Evolutionary conservation across 768 basidiomycete genomes (phyloP).

Genomic region (Pulveroboletus sp.): DNA sequence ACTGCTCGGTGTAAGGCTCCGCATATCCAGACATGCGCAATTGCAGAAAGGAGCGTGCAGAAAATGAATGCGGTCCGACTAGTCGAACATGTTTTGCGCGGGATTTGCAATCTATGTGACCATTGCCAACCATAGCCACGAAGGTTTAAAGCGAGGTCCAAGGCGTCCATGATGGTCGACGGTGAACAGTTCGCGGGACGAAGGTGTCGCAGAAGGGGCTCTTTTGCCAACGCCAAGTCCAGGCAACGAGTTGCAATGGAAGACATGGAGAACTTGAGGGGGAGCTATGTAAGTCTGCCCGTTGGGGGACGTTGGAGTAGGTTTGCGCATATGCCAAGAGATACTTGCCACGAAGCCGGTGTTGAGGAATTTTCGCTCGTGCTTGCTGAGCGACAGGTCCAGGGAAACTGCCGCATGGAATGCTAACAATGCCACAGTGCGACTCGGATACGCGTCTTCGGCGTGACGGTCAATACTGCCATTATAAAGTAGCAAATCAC

Average conservation of each 20-base stretch:
- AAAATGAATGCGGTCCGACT: conserved; percentile 36
- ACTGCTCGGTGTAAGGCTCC: conserved; percentile 44
- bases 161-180: conserved; percentile 32
- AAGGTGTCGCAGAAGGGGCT: conserved; percentile 11
- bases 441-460: conserved; percentile 42
- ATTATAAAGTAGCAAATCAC: conserved; percentile 42
- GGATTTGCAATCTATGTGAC: conserved; percentile 33
- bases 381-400: conserved; percentile 7
- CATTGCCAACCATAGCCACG: conserved; percentile 60
- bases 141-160: conserved; percentile 47
- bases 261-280: conserved; percentile 14
- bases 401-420: conserved; percentile 33
- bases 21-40: conserved; percentile 36
- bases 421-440: conserved; percentile 41
- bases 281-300: neutral
- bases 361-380: conserved; percentile 2
- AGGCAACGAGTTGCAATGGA: conserved; percentile 8
- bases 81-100: conserved; percentile 37
- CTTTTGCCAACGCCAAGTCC: conserved; percentile 13
- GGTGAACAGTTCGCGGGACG: conserved; percentile 2
- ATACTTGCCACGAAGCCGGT: conserved; percentile 10
- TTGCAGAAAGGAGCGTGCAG: conserved; percentile 30
- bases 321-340: no score
- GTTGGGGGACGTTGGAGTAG: neutral
- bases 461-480: conserved; percentile 46